These are phyloP conservation scores for Quercus agrifolia DNA, from an alignment of 306 rosid genomes.

Conservation along the genomic window DNA sequence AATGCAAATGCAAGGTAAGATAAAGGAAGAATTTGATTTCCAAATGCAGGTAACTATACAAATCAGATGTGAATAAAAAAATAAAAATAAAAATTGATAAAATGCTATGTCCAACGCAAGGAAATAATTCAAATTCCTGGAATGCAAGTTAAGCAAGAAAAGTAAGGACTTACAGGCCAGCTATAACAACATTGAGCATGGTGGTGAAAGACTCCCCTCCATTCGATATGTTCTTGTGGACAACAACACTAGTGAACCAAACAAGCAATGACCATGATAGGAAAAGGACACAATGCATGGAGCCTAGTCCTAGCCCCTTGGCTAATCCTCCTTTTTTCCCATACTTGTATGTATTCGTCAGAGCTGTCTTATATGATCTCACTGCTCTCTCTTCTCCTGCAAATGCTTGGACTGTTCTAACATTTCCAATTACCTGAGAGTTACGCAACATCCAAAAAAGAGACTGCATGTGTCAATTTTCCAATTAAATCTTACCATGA, in stretches of 20 bases:
- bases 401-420: conserved; percentile 96
- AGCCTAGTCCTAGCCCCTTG: conserved; percentile 89
- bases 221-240: conserved; percentile 82
- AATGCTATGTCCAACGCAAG: background rate
- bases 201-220: conserved; percentile 98
- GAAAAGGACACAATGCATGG: conserved; percentile 86
- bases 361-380: conserved; percentile 64
- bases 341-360: conserved; percentile 58
- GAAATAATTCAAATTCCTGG: background rate
- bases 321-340: conserved; percentile 88
- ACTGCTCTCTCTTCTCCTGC: conserved; percentile 93
- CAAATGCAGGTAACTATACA: background rate
- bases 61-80: background rate
- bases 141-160: background rate
- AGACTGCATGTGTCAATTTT: background rate
- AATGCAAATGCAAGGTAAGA: background rate
- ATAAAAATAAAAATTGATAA: background rate
- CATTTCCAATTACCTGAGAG: conserved; percentile 82
- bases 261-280: conserved; percentile 89
- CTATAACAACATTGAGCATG: conserved; percentile 94
- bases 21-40: background rate
- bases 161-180: conserved; percentile 83
- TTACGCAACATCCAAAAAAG: background rate
- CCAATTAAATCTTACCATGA: background rate
- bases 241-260: conserved; percentile 88